Evolutionary conservation across 2,329 filamentous ascomycete species (phyloP).

Genomic region (Fusarium virguliforme): DNA sequence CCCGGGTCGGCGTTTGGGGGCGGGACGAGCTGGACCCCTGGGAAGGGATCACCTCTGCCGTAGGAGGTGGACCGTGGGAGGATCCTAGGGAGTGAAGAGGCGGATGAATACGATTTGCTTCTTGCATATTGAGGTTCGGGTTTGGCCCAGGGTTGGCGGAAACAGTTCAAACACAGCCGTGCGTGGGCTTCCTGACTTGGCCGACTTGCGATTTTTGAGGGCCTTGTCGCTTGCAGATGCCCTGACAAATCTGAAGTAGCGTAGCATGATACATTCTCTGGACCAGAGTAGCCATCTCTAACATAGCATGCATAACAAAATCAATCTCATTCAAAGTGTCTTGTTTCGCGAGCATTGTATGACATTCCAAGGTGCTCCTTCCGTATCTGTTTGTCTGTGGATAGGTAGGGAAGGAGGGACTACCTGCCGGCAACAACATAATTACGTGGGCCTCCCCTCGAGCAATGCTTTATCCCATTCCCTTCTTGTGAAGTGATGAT

Average conservation of each 20-base stretch:
- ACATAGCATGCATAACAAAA: background rate
- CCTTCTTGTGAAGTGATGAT: background rate
- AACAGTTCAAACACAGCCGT: background rate
- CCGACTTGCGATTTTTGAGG: too few relatives aligned
- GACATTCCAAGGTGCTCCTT: background rate
- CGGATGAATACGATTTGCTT: slow-evolving; percentile 11
- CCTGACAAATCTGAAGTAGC: background rate
- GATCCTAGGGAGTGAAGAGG: background rate
- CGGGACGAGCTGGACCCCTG: slow-evolving; percentile 63
- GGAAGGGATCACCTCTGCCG: slow-evolving; percentile 61
- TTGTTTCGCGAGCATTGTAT: background rate
- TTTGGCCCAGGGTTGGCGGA: background rate
- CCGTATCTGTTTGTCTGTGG: background rate
- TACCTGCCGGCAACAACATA: background rate
- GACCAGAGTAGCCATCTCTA: background rate
- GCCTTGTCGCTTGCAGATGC: too few relatives aligned
- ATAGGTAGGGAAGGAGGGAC: background rate
- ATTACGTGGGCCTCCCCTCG: background rate
- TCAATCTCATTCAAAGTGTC: background rate
- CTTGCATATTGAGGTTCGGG: background rate
- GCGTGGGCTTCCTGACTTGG: too few relatives aligned
- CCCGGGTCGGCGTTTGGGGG: slow-evolving; percentile 59
- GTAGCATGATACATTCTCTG: background rate
- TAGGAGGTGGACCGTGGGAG: slow-evolving; percentile 32
- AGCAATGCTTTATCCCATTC: background rate